Evolutionary conservation across 1,284 basidiomycete genomes (phyloP).

Genomic region (Xerocomus amazonicus): DNA sequence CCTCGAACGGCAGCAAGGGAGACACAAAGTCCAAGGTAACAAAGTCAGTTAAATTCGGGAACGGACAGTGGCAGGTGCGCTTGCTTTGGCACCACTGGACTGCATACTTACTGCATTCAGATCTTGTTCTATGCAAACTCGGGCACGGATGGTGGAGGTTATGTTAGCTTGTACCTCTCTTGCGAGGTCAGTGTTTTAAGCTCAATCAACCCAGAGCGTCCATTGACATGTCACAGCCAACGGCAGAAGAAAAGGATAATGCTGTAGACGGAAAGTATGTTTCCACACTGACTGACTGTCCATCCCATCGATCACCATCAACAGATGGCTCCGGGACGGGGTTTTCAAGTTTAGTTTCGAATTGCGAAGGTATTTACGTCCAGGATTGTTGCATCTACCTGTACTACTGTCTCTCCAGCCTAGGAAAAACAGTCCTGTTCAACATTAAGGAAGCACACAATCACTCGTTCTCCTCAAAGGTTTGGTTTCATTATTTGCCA

Average conservation of each 20-base stretch:
- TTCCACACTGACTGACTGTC: neutral
- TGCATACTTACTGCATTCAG: constrained; percentile 33
- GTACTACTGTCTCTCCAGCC: constrained; percentile 30
- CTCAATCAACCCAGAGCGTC: constrained; percentile 4
- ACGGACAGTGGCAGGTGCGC: constrained; percentile 66
- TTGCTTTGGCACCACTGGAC: neutral
- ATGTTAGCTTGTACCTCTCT: constrained; percentile 73
- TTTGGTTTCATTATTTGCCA: constrained; percentile 19
- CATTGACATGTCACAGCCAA: constrained; percentile 49
- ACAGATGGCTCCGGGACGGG: constrained; percentile 79
- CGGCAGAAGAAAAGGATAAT: constrained; percentile 67
- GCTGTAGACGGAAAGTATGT: constrained; percentile 59
- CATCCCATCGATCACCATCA: neutral
- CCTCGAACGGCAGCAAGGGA: constrained; percentile 46
- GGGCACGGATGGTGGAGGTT: constrained; percentile 51
- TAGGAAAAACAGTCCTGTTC: constrained; percentile 50
- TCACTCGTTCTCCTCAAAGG: constrained; percentile 81
- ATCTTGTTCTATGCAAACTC: constrained; percentile 82
- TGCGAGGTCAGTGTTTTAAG: constrained; percentile 58
- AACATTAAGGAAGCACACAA: constrained; percentile 78
- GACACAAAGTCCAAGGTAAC: constrained; percentile 69
- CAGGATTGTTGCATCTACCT: neutral
- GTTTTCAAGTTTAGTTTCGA: constrained; percentile 84
- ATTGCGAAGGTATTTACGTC: constrained; percentile 57
- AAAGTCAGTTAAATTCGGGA: constrained; percentile 63